phyloP scores from a whole-genome alignment of 2,329 filamentous ascomycete genomes.

The Thelonectria blattea region DNA sequence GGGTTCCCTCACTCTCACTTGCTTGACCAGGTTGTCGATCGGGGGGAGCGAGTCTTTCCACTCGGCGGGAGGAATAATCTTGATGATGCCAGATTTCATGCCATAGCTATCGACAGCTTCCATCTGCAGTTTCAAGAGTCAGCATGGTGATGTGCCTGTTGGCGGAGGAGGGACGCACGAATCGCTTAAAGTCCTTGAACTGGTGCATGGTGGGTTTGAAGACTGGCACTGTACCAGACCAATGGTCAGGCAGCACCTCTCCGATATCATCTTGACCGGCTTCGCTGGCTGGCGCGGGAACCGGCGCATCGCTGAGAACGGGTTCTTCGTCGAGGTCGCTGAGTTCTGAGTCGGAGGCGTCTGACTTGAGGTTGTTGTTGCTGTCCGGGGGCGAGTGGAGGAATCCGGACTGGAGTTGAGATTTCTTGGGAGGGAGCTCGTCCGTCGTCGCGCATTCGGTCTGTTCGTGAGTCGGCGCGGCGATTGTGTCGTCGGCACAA shows the following conservation, averaged over 20 bases:
- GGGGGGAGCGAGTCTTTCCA: conserved; percentile 84
- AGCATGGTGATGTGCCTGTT: conserved; percentile 27
- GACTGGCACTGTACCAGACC: conserved; percentile 88
- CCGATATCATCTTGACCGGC: conserved; percentile 65
- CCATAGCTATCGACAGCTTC: conserved; percentile 90
- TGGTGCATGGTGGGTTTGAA: conserved; percentile 96
- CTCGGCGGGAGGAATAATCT: conserved; percentile 91
- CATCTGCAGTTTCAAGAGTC: conserved; percentile 55
- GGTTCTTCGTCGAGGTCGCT: conserved; percentile 68
- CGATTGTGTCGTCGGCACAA: conserved; percentile 32
- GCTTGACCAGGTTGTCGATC: conserved; percentile 86
- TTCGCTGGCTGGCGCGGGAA: conserved; percentile 31
- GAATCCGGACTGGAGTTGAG: conserved; percentile 47
- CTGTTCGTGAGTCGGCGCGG: conserved; percentile 36
- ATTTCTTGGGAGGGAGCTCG: conserved; percentile 39
- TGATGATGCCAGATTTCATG: conserved; percentile 97
- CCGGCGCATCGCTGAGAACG: conserved; percentile 45
- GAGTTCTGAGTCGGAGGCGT: conserved; percentile 68
- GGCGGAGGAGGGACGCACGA: conserved; percentile 62
- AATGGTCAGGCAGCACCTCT: conserved; percentile 84
- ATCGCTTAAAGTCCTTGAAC: conserved; percentile 91
- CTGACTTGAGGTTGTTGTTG: conserved; percentile 64
- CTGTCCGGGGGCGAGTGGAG: conserved; percentile 69
- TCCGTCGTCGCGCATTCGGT: conserved; percentile 45
- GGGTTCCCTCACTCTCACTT: conserved; percentile 91